Evolutionary conservation across 2,329 filamentous ascomycete species (phyloP).

Genomic region (Colletotrichum falcatum): DNA sequence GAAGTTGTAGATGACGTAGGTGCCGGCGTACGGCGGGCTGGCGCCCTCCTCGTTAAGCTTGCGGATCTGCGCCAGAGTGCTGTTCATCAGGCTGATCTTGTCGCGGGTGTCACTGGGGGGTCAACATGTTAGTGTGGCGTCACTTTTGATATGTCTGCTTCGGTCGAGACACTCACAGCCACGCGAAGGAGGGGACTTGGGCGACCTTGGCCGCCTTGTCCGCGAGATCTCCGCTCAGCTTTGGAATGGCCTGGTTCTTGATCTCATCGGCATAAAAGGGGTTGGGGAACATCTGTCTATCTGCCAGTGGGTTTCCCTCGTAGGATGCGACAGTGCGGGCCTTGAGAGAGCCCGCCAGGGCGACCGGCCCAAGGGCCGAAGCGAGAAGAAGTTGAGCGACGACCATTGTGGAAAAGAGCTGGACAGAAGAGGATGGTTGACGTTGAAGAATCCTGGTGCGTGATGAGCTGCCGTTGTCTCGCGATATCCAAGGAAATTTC

Average conservation of each 20-base stretch:
- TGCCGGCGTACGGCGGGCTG: conserved; percentile 45
- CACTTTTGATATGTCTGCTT: neutral
- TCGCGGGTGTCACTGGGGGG: conserved; percentile 49
- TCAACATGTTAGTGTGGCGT: neutral
- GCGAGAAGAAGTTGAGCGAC: conserved; percentile 31
- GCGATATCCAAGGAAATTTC: too few species aligned
- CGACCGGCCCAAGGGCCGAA: conserved; percentile 34
- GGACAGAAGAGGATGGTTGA: neutral
- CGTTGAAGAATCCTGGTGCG: conserved; percentile 4
- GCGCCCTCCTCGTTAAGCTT: conserved; percentile 40
- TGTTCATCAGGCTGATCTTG: conserved; percentile 48
- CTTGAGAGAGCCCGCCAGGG: conserved; percentile 33
- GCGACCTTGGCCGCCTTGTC: conserved; percentile 50
- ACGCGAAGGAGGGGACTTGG: conserved; percentile 49
- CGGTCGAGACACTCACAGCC: conserved; percentile 43
- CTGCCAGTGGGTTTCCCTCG: conserved; percentile 53
- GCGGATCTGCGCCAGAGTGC: conserved; percentile 47
- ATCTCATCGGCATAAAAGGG: conserved; percentile 53
- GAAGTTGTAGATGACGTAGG: conserved; percentile 53
- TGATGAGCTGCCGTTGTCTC: neutral
- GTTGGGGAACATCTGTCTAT: conserved; percentile 52
- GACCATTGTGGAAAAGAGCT: neutral
- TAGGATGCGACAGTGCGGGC: conserved; percentile 39
- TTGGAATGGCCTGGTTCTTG: conserved; percentile 63
- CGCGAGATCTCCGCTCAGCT: conserved; percentile 59